These are phyloP conservation scores for Inonotus hispidus DNA, from an alignment of 1,284 basidiomycete genomes.

Conservation along the genomic window DNA sequence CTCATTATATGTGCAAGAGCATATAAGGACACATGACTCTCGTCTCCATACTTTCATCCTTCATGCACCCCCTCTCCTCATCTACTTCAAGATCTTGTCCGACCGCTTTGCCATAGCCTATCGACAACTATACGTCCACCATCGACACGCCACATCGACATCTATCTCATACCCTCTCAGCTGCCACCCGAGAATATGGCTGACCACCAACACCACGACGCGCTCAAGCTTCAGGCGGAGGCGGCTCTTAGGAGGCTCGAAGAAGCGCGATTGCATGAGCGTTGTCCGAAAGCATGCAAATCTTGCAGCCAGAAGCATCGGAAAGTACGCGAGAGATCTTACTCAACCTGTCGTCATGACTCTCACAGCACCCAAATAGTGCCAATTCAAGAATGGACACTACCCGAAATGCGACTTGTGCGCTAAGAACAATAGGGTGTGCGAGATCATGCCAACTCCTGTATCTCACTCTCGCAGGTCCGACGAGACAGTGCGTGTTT, in stretches of 20 bases:
- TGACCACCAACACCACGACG: background rate
- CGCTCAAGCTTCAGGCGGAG: background rate
- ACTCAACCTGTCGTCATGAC: background rate
- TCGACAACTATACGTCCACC: background rate
- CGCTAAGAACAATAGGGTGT: slow-evolving; percentile 7
- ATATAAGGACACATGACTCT: slow-evolving; percentile 10
- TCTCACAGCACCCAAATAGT: slow-evolving; percentile 6
- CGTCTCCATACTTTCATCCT: slow-evolving; percentile 3
- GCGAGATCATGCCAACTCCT: slow-evolving; percentile 1
- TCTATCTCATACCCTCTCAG: background rate
- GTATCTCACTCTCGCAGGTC: background rate
- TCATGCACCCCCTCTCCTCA: background rate
- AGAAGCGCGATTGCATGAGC: slow-evolving; percentile 17
- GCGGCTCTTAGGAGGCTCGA: slow-evolving; percentile 5
- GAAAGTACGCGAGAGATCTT: slow-evolving; percentile 21
- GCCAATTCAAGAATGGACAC: slow-evolving; percentile 7
- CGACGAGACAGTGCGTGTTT: background rate
- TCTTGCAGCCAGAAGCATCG: slow-evolving; percentile 29
- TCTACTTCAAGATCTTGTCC: background rate
- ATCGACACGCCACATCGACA: background rate
- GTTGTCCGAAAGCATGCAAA: slow-evolving; percentile 28
- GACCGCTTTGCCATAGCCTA: background rate
- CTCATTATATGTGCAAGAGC: slow-evolving; percentile 1
- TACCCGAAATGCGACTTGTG: slow-evolving; percentile 12
- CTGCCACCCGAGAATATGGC: background rate